Evolutionary conservation across 2,329 filamentous ascomycete genomes (phyloP), one percentile per base, ranked within the genome.

Genomic region (Fusarium marasasianum): DNA sequence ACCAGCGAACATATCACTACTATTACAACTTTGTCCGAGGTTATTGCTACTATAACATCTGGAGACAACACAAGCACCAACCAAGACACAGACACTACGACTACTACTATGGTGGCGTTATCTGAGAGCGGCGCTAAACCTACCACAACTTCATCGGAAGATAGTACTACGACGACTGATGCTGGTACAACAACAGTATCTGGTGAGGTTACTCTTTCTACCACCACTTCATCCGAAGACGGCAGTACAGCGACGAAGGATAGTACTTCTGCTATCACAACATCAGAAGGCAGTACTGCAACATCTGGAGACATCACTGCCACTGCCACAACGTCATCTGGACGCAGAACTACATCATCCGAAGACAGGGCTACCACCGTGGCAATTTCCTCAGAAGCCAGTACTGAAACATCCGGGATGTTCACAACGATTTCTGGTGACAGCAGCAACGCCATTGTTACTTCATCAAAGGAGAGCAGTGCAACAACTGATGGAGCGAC

Each of bases 141-240:
- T 53, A 37, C 1, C 8, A 11, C 3, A 0, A 22, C 9, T 26
- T 37, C 33, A 37, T 53, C 13, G 5, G n/a, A 9, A 3, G 1
- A 37, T 2, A 53, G 50, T 1, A 37, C 33, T 26, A 15, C 3
- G 8, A 22, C 18, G 9, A 11, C n/a, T 6, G 33, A 26, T 53
- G 18, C 1, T 0, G 4, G 50, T 8, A 11, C 31, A 26, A 2
- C 50, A 53, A 53, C 31, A 26, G n/a, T 0, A 3, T 15, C 31
- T 24, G 31, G 5, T 37, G 12, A 18, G 9, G 10, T 2, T 13
- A 3, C 31, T 0, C n/a, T 20, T 4, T 0, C 33, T 11, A 37
- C 4, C 20, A 3, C 26, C 1, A 8, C n/a, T 24, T 53, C 17
- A 20, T 26, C 17, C 4, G 33, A 37, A 14, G 6, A 35, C 17